Evolutionary conservation across 2,329 filamentous ascomycete species (phyloP), one percentile per base, ranked within the genome.

Genomic region (Exutisphaerella laricina): DNA sequence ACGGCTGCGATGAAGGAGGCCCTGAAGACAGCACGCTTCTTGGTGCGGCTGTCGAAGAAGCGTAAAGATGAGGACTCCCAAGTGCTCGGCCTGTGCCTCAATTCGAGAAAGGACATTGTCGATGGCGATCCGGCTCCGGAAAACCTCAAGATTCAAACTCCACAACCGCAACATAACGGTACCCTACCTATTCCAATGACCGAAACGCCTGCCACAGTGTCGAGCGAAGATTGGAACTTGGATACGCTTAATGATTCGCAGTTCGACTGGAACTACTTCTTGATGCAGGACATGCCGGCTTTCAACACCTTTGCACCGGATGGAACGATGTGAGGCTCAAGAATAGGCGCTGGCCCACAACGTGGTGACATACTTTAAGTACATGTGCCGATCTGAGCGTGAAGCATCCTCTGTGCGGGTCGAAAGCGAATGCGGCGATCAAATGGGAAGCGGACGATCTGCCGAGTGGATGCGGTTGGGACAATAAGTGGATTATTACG

Each of bases 21-120:
- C 0, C 62, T 76, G 13, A 72, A 70, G 10, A 77, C 75, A 0
- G 75, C 77, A 1, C 74, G 72, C 9, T 58, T 78, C 17, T 65
- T 80, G 12, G 67, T 79, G 8, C 58, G 72, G 0, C 59, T 79
- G 31, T 74, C 78, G 29, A 71, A 59, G 39, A 43, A 62, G 35
- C 52, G 63, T 5, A 61, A 57, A 13, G 51, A 54, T 22, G 51
- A 54, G 32, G 51, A 54, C 28, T 54, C 51, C 12, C 41, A 50
- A 32, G 51, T 54, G 4, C 49, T 54, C 5, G 49, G 41, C 2
- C 29, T 49, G n/a, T 52, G 44, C 23, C 39, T 54, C 9, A n/a
- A n/a, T n/a, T n/a, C n/a, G n/a, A 48, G 49, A 32, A 57, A 56
- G 13, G 52, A 48, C 26, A 2, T 12, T 8, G 26, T 41, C 12